Evolutionary conservation across 2,329 filamentous ascomycete genomes (phyloP), one percentile per base, ranked within the genome.

Genomic region (Xylariomycetidae sp.): DNA sequence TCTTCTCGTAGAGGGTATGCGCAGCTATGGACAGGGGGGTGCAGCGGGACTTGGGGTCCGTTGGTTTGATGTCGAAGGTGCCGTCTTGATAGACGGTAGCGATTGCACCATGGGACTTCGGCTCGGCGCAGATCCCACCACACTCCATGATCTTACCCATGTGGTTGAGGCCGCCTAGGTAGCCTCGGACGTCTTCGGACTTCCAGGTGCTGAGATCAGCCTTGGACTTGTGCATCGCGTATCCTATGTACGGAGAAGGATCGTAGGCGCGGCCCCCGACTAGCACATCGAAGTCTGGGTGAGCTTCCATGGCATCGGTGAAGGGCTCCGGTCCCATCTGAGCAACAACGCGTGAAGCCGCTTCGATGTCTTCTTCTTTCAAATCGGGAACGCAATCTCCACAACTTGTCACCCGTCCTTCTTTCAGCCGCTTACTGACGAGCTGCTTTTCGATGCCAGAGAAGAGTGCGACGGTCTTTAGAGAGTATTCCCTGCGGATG

Each of bases 81-180:
- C 67, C 64, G 12, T 63, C 48, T 0, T 34, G 20, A 2, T 62
- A 63, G 0, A 71, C 41, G 0, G 60, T 66, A 0, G 65, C 62
- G 1, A 63, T 44, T 4, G 60, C 63, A 5, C 60, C 63, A 3
- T 50, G 49, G 0, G 60, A 59, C 36, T 74, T 75, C 0, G 70
- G 71, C 0, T 54, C 48, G 0, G 68, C 62, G 42, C 70, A 74
- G 1, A 58, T 42, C 0, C 65, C 59, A 1, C 69, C 70, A 14
- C 70, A 75, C 41, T 74, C 71, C 51, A 74, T 58, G 8, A 74
- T 67, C 53, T 76, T 74, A 7, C 71, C 72, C 67, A 75, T 71
- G 42, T 74, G 68, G 6, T 55, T 55, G 20, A 64, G 62, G 0
- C 57, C 58, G 0, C 65, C 68, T 13, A 48, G 34, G 17, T 46